Evolutionary conservation across 371 early-diverging fungal species (phyloP), one percentile per base, ranked within the genome.

Genomic region (Mucor racemosus): DNA sequence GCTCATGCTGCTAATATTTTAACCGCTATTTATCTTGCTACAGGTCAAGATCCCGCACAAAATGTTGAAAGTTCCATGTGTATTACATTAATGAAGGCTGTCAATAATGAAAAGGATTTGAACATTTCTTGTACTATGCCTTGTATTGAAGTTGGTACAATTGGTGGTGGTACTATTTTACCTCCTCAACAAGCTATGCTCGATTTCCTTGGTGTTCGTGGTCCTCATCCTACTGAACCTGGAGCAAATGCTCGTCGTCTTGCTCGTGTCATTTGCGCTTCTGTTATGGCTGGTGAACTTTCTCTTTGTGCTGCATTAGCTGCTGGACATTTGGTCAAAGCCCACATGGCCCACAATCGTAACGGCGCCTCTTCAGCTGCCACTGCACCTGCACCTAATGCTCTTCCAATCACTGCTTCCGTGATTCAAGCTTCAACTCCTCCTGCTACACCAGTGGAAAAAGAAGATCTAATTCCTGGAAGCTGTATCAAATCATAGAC

Each of bases 41-140:
- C 97, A 21, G 98, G 98, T 36, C 99, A 98, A 79, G 99, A 98
- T 72, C 97, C 97, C 1, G 99, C 97, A 3, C 99, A 98, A 73
- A 96, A 96, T 71, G 95, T 98, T 38, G 98, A 98, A 77, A 91
- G 92, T 44, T 94, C 95, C 13, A 92, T 92, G 66, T 99, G 99
- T 81, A 94, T 98, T 57, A 95, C 98, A 0, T 70, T 95, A 74
- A 99, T 99, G 98, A 93, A 96, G 79, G 35, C 57, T 31, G 79
- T 91, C 60, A 90, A 93, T 69, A 81, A 89, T 40, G 92, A 88
- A 14, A 77, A 84, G 60, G 95, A 95, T 67, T 78, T 98, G 66
- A 87, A 90, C 67, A 91, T 98, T 62, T 91, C 93, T 35, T 93
- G 94, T 72, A 92, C 93, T 10, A 98, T 98, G 99, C 99, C 98